These are phyloP conservation scores for Dendryphion nanum DNA, from an alignment of 2,329 filamentous ascomycete species.

Conservation along the genomic window DNA sequence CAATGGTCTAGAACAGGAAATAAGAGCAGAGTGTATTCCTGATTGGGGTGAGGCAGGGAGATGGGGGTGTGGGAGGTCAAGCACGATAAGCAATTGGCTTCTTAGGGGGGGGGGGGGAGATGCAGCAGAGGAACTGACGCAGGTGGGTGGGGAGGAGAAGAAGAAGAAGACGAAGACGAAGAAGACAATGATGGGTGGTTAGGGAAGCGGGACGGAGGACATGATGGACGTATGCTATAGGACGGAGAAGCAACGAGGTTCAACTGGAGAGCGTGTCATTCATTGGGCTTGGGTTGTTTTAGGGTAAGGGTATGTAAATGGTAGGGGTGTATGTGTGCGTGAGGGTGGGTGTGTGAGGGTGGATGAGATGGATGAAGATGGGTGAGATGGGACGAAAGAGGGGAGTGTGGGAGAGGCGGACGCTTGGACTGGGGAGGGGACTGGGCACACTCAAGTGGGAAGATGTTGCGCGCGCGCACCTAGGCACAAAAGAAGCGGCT, in stretches of 20 bases:
- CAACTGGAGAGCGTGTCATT: constrained; percentile 22
- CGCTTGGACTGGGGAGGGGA: constrained; percentile 28
- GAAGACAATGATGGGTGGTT: constrained; percentile 30
- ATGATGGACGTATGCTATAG: too few relatives aligned
- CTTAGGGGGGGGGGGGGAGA: constrained; percentile 22
- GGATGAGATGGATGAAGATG: too few relatives aligned
- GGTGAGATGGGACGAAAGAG: constrained; percentile 14
- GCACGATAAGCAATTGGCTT: constrained; percentile 27
- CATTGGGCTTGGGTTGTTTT: too few relatives aligned
- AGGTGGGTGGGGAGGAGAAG: constrained; percentile 9
- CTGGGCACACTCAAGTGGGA: constrained; percentile 18
- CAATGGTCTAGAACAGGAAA: constrained; percentile 24
- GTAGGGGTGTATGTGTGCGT: too few relatives aligned
- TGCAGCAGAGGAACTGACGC: constrained; percentile 22
- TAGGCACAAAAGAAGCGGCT: background rate
- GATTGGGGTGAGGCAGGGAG: constrained; percentile 15
- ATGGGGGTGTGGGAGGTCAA: constrained; percentile 17
- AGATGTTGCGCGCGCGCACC: too few relatives aligned
- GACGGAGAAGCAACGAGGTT: constrained; percentile 25
- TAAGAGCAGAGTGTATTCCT: constrained; percentile 16
- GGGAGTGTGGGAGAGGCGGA: constrained; percentile 22
- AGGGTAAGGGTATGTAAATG: too few relatives aligned
- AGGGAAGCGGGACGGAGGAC: too few relatives aligned
- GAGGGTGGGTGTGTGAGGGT: too few relatives aligned
- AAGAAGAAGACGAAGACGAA: constrained; percentile 13